phyloP scores from a whole-genome alignment of 2,329 filamentous ascomycete species.

The Colletotrichum aenigma region DNA sequence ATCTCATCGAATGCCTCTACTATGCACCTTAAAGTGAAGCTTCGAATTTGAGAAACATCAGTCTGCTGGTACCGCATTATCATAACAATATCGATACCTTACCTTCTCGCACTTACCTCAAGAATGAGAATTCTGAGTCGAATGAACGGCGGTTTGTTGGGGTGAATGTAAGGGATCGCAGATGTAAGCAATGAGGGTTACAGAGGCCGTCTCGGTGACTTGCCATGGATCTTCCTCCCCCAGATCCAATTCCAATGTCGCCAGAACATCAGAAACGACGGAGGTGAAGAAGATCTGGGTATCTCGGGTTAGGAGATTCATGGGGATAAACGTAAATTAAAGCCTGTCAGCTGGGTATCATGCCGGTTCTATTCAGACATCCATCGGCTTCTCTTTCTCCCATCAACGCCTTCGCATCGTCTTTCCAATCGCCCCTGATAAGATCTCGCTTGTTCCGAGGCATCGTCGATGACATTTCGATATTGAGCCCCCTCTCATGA shows the following conservation, averaged over 20 bases:
- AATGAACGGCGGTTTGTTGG: neutral
- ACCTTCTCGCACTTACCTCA: neutral
- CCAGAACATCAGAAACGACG: neutral
- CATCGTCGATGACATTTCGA: neutral
- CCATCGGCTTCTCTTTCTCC: neutral
- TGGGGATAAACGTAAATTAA: neutral
- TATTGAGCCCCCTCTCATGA: neutral
- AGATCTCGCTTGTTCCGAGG: neutral
- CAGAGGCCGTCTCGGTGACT: accelerated
- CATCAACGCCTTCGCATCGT: neutral
- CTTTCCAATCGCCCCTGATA: neutral
- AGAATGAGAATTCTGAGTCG: neutral
- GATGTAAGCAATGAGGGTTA: neutral
- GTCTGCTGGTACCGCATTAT: neutral
- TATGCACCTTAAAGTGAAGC: neutral
- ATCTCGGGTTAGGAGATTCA: accelerated
- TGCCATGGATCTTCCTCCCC: neutral
- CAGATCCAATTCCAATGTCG: neutral
- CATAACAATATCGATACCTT: accelerated
- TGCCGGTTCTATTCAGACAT: neutral
- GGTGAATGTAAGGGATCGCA: neutral
- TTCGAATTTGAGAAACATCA: neutral
- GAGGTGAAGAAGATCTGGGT: accelerated
- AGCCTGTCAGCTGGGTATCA: neutral
- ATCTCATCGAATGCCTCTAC: neutral